A percentile compares a stretch with the other conserved stretches of the same genome.
These are phyloP conservation scores for Diacronema lutheri DNA, from an alignment of 78 protist genomes.

Conservation along the genomic window DNA sequence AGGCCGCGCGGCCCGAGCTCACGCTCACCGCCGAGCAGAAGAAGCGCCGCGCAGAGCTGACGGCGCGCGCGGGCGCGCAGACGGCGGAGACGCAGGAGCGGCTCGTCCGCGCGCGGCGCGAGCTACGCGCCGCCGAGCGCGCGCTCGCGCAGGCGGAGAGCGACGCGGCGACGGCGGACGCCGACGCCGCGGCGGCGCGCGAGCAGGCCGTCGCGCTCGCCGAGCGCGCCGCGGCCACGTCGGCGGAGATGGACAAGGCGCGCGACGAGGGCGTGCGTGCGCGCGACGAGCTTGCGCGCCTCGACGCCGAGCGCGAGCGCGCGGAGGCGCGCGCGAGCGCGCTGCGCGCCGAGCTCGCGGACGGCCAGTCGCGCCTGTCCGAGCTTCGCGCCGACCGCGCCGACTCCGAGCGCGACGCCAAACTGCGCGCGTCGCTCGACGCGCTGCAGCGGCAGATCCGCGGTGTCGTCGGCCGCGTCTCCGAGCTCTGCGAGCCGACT, in stretches of 20 bases:
- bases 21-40: neutral
- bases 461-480: slow-evolving; percentile 83
- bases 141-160: neutral
- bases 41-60: slow-evolving; percentile 2
- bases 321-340: neutral
- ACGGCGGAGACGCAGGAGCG: neutral
- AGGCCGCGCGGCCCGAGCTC: neutral
- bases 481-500: slow-evolving; percentile 75
- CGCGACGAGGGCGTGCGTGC: neutral
- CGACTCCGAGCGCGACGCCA: slow-evolving; percentile 49
- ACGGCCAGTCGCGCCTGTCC: slow-evolving; percentile 28
- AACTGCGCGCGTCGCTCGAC: slow-evolving; percentile 44
- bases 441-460: slow-evolving; percentile 51
- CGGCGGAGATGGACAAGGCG: neutral
- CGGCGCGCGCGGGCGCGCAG: neutral
- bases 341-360: neutral
- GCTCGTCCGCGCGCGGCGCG: neutral
- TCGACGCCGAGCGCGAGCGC: no score
- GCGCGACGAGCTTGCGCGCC: neutral
- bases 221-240: neutral
- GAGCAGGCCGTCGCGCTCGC: slow-evolving; percentile 10
- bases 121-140: neutral
- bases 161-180: no score
- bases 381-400: slow-evolving; percentile 40
- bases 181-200: no score